Conservation (phyloP, 2,329 filamentous ascomycete species). For the Hortaea werneckii region DNA sequence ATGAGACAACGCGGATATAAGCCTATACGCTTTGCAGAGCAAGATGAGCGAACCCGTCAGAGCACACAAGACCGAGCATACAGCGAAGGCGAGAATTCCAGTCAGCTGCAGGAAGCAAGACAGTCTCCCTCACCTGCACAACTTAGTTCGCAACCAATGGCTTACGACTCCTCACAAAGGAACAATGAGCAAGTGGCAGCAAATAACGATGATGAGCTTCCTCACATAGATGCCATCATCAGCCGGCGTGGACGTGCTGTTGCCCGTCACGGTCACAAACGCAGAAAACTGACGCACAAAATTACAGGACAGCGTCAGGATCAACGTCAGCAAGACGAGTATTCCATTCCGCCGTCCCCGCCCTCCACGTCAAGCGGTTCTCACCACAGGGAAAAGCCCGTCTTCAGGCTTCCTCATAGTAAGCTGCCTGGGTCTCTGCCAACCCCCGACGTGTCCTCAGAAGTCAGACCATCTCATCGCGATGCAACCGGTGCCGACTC, state of each 20-base stretch:
- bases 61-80: conserved; percentile 9
- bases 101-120: background rate
- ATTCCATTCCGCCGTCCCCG: conserved; percentile 34
- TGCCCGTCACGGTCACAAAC: conserved; percentile 12
- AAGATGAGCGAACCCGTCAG: conserved; percentile 14
- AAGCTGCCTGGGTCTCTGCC: conserved; percentile 16
- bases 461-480: conserved; percentile 1
- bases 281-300: conserved; percentile 10
- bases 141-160: background rate
- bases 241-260: conserved; percentile 5
- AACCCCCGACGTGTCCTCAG: conserved; percentile 23
- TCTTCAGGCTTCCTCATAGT: conserved; percentile 14
- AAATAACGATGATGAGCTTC: conserved; percentile 19
- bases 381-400: background rate
- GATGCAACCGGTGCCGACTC: background rate
- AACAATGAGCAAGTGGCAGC: background rate
- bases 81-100: conserved; percentile 4
- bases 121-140: background rate
- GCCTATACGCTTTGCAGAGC: conserved; percentile 25
- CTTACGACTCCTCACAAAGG: background rate
- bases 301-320: background rate
- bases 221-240: conserved; percentile 17
- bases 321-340: conserved; percentile 18
- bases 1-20: conserved; percentile 34
- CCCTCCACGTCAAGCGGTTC: conserved; percentile 21